phyloP scores from a whole-genome alignment of 495 filamentous ascomycete genomes.

The Hypoxylon lienhwacheense region DNA sequence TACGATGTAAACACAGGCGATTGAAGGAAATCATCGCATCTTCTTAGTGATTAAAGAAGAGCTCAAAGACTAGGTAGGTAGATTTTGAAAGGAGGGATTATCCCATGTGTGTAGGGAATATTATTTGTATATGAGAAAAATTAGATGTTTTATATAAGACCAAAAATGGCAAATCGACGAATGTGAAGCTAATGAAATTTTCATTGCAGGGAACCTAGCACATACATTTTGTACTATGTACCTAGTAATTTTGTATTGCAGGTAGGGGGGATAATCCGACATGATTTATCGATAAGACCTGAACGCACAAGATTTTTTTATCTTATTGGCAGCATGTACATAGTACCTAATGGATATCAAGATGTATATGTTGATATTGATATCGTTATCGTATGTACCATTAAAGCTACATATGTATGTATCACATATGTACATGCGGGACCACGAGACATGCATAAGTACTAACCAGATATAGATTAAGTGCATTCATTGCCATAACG shows the following conservation, averaged over 20 bases:
- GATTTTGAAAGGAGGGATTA: too few species aligned
- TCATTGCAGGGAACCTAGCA: too few species aligned
- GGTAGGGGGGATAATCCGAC: too few species aligned
- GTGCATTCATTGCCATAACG: conserved; percentile 18
- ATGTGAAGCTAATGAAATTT: conserved; percentile 3
- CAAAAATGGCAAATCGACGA: background rate
- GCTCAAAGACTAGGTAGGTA: too few species aligned
- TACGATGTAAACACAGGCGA: conserved; percentile 30
- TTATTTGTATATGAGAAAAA: background rate
- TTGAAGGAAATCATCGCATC: conserved; percentile 36
- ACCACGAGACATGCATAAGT: background rate
- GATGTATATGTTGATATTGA: too few species aligned
- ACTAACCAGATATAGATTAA: background rate
- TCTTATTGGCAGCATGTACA: background rate
- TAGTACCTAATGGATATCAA: background rate
- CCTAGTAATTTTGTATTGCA: too few species aligned
- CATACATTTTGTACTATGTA: too few species aligned
- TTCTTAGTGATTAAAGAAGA: too few species aligned
- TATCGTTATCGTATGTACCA: too few species aligned
- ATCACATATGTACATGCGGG: background rate
- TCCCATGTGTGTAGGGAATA: too few species aligned
- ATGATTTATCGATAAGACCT: too few species aligned
- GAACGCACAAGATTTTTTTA: too few species aligned
- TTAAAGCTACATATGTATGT: background rate
- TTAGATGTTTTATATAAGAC: background rate